A percentile compares a stretch with the other conserved stretches of the same genome.
These are phyloP conservation scores for Atalantia buxifolia DNA, from an alignment of 345 rosid species.

Conservation along the genomic window DNA sequence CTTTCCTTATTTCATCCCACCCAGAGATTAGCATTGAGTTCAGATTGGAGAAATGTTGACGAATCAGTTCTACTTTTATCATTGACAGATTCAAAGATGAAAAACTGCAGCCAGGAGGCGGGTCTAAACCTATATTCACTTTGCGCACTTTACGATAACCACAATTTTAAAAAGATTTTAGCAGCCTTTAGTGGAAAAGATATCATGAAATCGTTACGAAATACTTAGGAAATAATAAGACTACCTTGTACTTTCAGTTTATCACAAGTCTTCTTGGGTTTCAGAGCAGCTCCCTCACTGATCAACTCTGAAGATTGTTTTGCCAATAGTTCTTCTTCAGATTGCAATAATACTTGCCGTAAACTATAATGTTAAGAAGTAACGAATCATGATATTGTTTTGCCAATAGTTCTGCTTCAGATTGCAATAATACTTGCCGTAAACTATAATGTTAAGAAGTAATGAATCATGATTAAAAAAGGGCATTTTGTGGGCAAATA, in stretches of 20 bases:
- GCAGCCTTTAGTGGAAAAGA: conserved; percentile 9
- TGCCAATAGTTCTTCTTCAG: conserved; percentile 84
- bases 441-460: conserved; percentile 32
- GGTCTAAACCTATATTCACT: conserved; percentile 69
- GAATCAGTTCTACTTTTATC: conserved; percentile 52
- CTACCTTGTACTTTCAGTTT: conserved; percentile 92
- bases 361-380: conserved; percentile 34
- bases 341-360: conserved; percentile 64
- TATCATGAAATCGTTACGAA: neutral
- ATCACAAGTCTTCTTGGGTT: conserved; percentile 69
- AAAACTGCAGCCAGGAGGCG: conserved; percentile 76
- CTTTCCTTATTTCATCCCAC: conserved; percentile 67
- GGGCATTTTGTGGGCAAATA: neutral
- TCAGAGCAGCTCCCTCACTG: conserved; percentile 57
- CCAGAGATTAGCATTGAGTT: conserved; percentile 55
- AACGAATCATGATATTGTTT: too few relatives aligned
- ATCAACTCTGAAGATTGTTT: conserved; percentile 60
- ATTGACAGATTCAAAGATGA: conserved; percentile 48
- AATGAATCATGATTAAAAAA: neutral
- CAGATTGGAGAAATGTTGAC: conserved; percentile 47
- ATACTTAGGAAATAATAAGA: neutral
- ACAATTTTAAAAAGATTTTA: conserved; percentile 16
- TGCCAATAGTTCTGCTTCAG: conserved; percentile 84
- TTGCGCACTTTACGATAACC: conserved; percentile 59
- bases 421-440: conserved; percentile 64